Evolutionary conservation across 2,329 filamentous ascomycete genomes (phyloP), one percentile per base, ranked within the genome.

Genomic region (Lachnellula hyalina): DNA sequence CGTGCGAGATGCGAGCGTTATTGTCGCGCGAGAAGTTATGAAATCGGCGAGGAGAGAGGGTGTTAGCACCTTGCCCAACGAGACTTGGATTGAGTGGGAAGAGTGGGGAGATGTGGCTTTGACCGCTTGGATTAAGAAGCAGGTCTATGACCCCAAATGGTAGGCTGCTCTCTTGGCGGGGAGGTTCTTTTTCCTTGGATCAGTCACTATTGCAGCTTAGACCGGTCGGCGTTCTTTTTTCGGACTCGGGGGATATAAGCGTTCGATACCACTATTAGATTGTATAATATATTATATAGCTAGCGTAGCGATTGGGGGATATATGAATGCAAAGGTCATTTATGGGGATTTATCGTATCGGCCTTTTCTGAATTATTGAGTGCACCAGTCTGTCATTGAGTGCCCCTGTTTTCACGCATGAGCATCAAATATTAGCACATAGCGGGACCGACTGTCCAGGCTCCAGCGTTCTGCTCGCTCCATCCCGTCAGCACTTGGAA

Each of bases 11-110:
- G 92, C 96, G 56, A 93, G 86, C 68, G 80, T 96, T 56, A 73
- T 89, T 47, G 92, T 97, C 32, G 90, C 92, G 34, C 85, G 90
- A 49, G 90, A 93, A 73, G 92, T 96, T 63, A 96, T 97, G 80
- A 92, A 94, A 71, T 86, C 90, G 21, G 92, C 93, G 5, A 88
- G 95, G 66, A 79, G 86, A 60, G 90, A 90, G 65, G 87, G 88
- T 58, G 88, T 96, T 49, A 86, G 86, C 67, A 74, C 74, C 58
- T 74, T 91, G 53, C 77, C 78, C 50, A 87, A 92, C 60, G 79
- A 80, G 60, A 79, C 87, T 68, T 87, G 89, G 78, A 73, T 84
- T 57, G 83, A 86, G 70, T 90, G 86, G 82, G 83, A 86, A 72
- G 83, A 86, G 71, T 85, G 83, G 83, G 83, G 83, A 50, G 83